phyloP scores from a whole-genome alignment of 164 flowering plant genomes.

The Magnolia sinica region DNA sequence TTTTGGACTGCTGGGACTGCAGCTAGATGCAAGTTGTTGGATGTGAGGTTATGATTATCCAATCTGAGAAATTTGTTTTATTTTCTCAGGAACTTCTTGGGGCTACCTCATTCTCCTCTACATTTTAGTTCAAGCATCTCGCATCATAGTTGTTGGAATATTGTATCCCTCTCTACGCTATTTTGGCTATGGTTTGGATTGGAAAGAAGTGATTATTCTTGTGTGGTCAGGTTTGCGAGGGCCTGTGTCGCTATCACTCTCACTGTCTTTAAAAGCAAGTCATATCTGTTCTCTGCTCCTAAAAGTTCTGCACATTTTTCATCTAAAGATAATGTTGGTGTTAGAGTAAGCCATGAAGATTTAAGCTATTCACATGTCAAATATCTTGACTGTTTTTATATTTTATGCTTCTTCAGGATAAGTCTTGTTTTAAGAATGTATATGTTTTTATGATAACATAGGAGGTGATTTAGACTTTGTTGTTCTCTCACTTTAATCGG shows the following conservation, averaged over 20 bases:
- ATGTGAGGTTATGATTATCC: neutral
- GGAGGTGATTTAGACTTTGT: too few species aligned
- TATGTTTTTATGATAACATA: too few species aligned
- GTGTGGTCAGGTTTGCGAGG: slow-evolving; percentile 94
- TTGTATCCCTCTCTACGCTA: slow-evolving; percentile 60
- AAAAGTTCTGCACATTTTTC: neutral
- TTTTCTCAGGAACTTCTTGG: slow-evolving; percentile 67
- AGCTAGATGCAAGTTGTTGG: neutral
- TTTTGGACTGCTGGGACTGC: neutral
- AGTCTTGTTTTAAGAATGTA: neutral
- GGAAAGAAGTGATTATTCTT: slow-evolving; percentile 86
- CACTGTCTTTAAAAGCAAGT: slow-evolving; percentile 84
- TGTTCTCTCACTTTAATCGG: too few species aligned
- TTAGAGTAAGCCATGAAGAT: neutral
- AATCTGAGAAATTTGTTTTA: neutral
- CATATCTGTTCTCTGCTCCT: neutral
- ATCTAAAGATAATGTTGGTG: neutral
- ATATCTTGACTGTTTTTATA: neutral
- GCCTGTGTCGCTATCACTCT: slow-evolving; percentile 85
- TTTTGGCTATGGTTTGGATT: slow-evolving; percentile 92
- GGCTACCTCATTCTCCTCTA: slow-evolving; percentile 78
- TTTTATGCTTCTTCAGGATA: neutral
- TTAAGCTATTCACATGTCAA: neutral
- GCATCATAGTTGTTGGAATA: slow-evolving; percentile 65
- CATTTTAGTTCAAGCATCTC: slow-evolving; percentile 64